Base-by-base conservation (phyloP, 2,329 filamentous ascomycete species). In the Alternaria conjuncta region DNA sequence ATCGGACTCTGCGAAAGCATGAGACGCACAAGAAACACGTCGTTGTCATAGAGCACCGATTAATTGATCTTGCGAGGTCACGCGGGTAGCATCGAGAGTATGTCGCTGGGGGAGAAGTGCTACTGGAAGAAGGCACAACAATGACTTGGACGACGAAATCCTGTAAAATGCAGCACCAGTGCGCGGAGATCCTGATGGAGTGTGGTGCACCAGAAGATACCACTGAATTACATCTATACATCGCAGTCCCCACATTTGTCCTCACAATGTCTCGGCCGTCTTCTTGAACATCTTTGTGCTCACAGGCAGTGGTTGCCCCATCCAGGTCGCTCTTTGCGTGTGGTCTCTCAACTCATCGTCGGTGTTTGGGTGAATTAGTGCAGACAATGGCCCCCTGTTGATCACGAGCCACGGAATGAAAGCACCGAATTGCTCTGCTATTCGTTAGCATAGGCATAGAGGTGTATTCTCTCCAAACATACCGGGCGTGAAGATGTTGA, bases 341-440 rank as follows among this genome's bases (percentile, higher is more conserved):
- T 93, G 90, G 73, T 92, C 89, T 49, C 86, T 81, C 61, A 83
- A 74, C 61, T 86, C 84, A 44, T 89, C 86, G n/a, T 86, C 84
- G 0, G 91, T 94, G 74, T 97, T 97, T 0, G 94, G 93, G 78
- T 97, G 94, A 2, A 97, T 79, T 20, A 97, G 82, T 5, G 84
- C 93, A 51, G 91, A 94, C 64, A 97, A 79, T 3, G 92, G 92
- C 0, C 94, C 94, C 6, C 94, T 86, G 80, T 94, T 90, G 61
- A 97, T 88, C 28, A 92, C 87, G 28, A 97, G 82, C 94, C 94
- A 97, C 0, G 92, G 86, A 43, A 97, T 82, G 73, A 97, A 96
- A 0, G 94, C 94, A 0, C 94, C 94, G 74, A 97, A 97, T 78
- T 97, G 92, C 4, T 88, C 89, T 77, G 26, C 23, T 21, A 23